A percentile compares a stretch with the other conserved stretches of the same genome.
Conservation (phyloP, 352 stramenopile genomes). For the Phytopythium montanum region DNA sequence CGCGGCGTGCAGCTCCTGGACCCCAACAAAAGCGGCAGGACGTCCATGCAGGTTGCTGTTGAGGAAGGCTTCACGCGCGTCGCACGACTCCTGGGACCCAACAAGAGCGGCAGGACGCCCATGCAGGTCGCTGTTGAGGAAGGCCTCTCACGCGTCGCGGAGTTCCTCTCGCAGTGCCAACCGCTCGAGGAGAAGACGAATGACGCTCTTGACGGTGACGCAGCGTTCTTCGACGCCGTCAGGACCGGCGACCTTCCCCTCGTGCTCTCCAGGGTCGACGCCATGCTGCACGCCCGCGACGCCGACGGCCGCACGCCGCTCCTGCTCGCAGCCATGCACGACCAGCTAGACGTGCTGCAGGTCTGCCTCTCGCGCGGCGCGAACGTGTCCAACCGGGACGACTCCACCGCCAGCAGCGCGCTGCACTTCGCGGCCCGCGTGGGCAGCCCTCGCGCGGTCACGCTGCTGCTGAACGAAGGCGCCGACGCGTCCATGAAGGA, state of each 20-base stretch:
- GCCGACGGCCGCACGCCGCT: constrained; percentile 2
- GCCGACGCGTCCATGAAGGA: constrained; percentile 3
- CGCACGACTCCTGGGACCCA: not conserved
- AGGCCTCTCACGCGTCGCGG: not conserved
- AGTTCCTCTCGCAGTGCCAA: constrained; percentile 3
- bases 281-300: not conserved
- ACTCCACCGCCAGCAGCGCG: constrained; percentile 2
- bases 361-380: constrained; percentile 6
- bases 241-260: not conserved
- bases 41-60: not conserved
- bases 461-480: constrained; percentile 6
- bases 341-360: constrained; percentile 4
- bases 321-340: not conserved
- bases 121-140: not conserved
- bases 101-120: not conserved
- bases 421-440: constrained; percentile 3
- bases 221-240: constrained; percentile 3
- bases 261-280: not conserved
- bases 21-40: not conserved
- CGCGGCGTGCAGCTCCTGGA: not conserved
- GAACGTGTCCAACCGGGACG: constrained; percentile 2
- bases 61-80: not conserved
- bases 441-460: not conserved
- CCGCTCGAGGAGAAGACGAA: not conserved
- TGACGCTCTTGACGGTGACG: not conserved